A percentile compares a stretch with the other conserved stretches of the same genome.
Conservation (phyloP, 2,329 filamentous ascomycete genomes). For the Diaporthe vexans region DNA sequence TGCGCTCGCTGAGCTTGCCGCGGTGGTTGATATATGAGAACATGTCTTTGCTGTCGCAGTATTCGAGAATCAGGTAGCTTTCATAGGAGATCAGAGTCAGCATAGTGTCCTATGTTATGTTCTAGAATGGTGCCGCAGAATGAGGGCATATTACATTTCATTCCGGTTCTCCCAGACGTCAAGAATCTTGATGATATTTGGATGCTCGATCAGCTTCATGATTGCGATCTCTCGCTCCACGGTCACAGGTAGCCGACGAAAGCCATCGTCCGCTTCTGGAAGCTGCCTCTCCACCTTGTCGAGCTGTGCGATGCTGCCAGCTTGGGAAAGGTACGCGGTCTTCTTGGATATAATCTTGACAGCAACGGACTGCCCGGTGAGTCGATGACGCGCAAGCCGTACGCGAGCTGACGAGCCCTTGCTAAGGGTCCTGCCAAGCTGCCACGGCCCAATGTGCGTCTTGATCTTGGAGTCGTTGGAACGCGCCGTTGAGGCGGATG, state of each 20-base stretch:
- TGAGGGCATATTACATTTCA: slow-evolving; percentile 79
- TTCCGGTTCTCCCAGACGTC: slow-evolving; percentile 98
- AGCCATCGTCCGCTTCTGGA: slow-evolving; percentile 69
- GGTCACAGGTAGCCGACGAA: slow-evolving; percentile 84
- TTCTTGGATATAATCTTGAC: slow-evolving; percentile 96
- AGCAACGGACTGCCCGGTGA: slow-evolving; percentile 85
- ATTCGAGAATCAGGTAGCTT: slow-evolving; percentile 95
- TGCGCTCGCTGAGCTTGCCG: slow-evolving; percentile 82
- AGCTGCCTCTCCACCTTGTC: slow-evolving; percentile 77
- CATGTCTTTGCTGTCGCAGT: slow-evolving; percentile 83
- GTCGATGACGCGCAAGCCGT: slow-evolving; percentile 83
- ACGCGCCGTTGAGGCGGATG: slow-evolving; percentile 52
- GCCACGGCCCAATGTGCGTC: slow-evolving; percentile 93
- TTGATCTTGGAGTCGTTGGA: slow-evolving; percentile 57
- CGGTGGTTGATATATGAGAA: slow-evolving; percentile 86
- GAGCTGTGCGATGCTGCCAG: slow-evolving; percentile 86
- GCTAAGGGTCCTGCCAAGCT: slow-evolving; percentile 88
- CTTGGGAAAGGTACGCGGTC: slow-evolving; percentile 83
- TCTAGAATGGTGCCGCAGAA: neutral
- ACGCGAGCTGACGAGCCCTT: slow-evolving; percentile 92
- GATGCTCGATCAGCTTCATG: slow-evolving; percentile 95
- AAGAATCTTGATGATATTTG: slow-evolving; percentile 92
- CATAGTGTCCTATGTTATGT: neutral
- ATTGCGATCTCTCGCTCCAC: slow-evolving; percentile 97
- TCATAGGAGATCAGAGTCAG: slow-evolving; percentile 39